phyloP scores from a whole-genome alignment of 495 filamentous ascomycete species.

The Tuber borchii region DNA sequence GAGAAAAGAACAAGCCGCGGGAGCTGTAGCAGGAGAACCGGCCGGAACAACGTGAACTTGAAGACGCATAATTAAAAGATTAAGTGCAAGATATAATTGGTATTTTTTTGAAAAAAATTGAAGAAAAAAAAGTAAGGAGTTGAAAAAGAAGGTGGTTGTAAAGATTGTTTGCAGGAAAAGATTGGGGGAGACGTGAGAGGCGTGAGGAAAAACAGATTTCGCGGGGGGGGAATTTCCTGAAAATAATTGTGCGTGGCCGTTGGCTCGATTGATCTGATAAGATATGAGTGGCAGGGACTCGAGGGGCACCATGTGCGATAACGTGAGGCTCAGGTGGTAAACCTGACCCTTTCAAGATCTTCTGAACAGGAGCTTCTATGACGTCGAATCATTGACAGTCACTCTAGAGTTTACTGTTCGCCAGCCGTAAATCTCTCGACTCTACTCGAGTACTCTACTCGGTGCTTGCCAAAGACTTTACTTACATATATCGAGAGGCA shows the following conservation, averaged over 20 bases:
- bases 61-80: conserved; percentile 33
- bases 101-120: neutral
- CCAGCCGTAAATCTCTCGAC: too few species aligned
- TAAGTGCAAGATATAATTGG: neutral
- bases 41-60: conserved; percentile 35
- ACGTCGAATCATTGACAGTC: too few species aligned
- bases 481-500: too few species aligned
- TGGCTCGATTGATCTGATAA: neutral
- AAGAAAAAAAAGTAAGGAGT: neutral
- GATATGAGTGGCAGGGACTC: neutral
- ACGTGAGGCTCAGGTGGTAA: neutral
- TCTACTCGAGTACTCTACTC: too few species aligned
- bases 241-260: neutral
- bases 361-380: too few species aligned
- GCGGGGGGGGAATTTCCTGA: neutral
- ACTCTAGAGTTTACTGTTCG: too few species aligned
- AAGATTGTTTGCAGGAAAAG: neutral
- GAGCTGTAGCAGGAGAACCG: neutral
- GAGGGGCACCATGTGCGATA: neutral
- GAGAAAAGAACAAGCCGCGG: conserved; percentile 27
- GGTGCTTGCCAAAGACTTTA: too few species aligned
- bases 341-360: neutral
- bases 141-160: neutral
- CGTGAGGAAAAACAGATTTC: neutral
- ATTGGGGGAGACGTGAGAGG: neutral